Conservation (phyloP, 192 early-diverging fungal genomes). For the Ramicandelaber brevisporus region DNA sequence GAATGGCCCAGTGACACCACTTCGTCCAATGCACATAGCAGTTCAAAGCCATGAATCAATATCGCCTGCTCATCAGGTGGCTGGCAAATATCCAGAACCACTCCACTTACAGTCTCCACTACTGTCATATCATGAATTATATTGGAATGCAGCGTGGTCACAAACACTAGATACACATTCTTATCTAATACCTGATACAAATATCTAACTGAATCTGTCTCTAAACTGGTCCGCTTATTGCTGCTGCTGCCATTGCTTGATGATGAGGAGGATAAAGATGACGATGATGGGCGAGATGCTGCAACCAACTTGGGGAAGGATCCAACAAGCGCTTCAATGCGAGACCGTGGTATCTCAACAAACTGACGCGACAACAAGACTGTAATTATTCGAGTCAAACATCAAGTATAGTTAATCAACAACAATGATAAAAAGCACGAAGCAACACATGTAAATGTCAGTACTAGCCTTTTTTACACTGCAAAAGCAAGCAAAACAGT, state of each 20-base stretch:
- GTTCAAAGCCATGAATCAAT: constrained; percentile 60
- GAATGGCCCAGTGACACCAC: constrained; percentile 74
- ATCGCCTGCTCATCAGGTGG: constrained; percentile 69
- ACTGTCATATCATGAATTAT: constrained; percentile 97
- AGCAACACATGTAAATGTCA: no score
- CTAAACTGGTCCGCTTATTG: constrained; percentile 94
- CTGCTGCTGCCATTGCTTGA: no score
- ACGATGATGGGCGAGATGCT: no score
- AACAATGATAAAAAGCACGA: no score
- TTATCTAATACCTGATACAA: constrained; percentile 92
- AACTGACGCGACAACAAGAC: constrained; percentile 86
- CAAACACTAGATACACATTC: constrained; percentile 83
- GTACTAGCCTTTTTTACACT: no score
- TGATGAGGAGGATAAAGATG: no score
- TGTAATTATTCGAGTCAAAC: constrained; percentile 5
- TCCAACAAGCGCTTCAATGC: constrained; percentile 87
- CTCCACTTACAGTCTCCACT: constrained; percentile 78
- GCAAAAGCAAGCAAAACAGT: no score
- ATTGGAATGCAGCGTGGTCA: constrained; percentile 88
- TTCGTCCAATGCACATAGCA: constrained; percentile 86
- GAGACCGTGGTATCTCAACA: constrained; percentile 83
- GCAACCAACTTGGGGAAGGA: constrained; percentile 94
- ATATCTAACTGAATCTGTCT: constrained; percentile 90
- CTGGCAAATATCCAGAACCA: constrained; percentile 73
- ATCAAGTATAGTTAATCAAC: no score